These are phyloP conservation scores for Ulota crispa DNA, from an alignment of 225 moss, liverwort and hornwort species.

Conservation along the genomic window DNA sequence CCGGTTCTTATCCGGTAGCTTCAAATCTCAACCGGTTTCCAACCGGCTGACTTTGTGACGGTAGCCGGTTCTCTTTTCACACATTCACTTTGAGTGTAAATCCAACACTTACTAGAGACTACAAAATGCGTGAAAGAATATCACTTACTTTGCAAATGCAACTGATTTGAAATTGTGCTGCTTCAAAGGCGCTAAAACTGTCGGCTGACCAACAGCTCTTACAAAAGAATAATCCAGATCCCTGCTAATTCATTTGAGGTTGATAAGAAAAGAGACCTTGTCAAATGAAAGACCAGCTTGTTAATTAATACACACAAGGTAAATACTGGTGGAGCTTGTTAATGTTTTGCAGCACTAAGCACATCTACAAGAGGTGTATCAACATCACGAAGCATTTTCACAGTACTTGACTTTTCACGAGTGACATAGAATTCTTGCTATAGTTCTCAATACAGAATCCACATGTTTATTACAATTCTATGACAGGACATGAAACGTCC, in stretches of 20 bases:
- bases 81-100: neutral
- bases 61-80: no score
- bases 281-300: neutral
- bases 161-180: slow-evolving; percentile 47
- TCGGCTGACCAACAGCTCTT: slow-evolving; percentile 49
- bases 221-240: slow-evolving; percentile 55
- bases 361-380: neutral
- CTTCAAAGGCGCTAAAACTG: slow-evolving; percentile 50
- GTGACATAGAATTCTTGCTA: neutral
- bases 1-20: no score
- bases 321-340: neutral
- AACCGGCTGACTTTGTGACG: no score
- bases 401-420: neutral
- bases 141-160: slow-evolving; percentile 28
- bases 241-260: slow-evolving; percentile 23
- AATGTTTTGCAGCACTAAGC: neutral
- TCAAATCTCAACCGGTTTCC: no score
- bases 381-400: neutral
- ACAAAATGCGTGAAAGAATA: slow-evolving; percentile 13
- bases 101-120: neutral
- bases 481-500: neutral
- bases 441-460: neutral
- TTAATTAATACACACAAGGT: neutral
- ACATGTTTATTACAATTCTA: neutral
- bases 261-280: neutral